Conservation (phyloP, 2,329 filamentous ascomycete genomes). For the Trichothecium sympodiale region DNA sequence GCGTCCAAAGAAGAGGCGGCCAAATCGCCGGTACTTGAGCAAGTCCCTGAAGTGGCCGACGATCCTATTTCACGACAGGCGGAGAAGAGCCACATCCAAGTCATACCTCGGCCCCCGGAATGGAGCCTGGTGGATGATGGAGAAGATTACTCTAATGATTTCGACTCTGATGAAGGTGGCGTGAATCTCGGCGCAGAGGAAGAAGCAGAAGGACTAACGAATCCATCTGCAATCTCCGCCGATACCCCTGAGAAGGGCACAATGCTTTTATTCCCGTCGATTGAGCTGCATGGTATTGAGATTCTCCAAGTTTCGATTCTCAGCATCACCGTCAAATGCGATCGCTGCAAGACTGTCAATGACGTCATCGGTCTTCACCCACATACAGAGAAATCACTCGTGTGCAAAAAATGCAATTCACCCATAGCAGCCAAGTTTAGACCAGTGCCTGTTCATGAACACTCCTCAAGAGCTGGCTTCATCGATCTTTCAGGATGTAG, state of each 20-base stretch:
- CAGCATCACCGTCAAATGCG: slow-evolving; percentile 64
- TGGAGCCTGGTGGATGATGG: slow-evolving; percentile 42
- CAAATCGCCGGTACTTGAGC: neutral
- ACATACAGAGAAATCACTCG: slow-evolving; percentile 35
- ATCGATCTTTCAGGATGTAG: slow-evolving; percentile 66
- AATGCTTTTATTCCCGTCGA: slow-evolving; percentile 65
- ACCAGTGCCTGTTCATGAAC: slow-evolving; percentile 59
- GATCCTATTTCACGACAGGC: slow-evolving; percentile 13
- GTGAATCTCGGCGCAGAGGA: slow-evolving; percentile 14
- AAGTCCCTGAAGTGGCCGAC: neutral
- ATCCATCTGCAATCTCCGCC: neutral
- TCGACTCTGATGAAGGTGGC: slow-evolving; percentile 16
- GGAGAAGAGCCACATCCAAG: slow-evolving; percentile 54
- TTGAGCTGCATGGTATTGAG: slow-evolving; percentile 70
- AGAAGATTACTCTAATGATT: slow-evolving; percentile 36
- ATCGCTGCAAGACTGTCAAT: slow-evolving; percentile 62
- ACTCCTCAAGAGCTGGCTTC: slow-evolving; percentile 67
- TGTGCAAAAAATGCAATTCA: slow-evolving; percentile 49
- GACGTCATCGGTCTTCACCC: slow-evolving; percentile 59
- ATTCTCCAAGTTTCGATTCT: slow-evolving; percentile 58
- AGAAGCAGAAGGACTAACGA: slow-evolving; percentile 5
- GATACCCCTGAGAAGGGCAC: slow-evolving; percentile 52
- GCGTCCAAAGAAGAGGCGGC: neutral
- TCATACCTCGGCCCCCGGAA: slow-evolving; percentile 68
- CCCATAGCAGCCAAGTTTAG: slow-evolving; percentile 45